A percentile compares a stretch with the other conserved stretches of the same genome.
Conservation (phyloP, 306 rosid species). For the Glycine tomentella region DNA sequence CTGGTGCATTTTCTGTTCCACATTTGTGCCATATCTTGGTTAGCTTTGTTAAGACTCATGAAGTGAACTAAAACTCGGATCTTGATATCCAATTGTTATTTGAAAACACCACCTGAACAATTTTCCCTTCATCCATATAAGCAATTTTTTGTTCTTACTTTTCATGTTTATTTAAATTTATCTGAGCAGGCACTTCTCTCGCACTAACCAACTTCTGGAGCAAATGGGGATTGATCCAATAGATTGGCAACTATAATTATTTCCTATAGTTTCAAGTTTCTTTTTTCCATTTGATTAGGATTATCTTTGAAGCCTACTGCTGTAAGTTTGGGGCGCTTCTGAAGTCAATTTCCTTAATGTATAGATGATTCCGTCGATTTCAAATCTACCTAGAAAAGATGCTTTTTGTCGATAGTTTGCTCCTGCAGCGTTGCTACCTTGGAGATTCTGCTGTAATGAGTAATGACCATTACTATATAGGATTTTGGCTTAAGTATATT, state of each 20-base stretch:
- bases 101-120: neutral
- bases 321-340: slow-evolving; percentile 30
- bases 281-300: neutral
- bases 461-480: neutral
- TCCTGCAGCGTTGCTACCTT: neutral
- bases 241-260: slow-evolving; percentile 82
- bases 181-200: slow-evolving; percentile 88
- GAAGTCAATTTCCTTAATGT: slow-evolving; percentile 20
- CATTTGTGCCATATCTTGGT: slow-evolving; percentile 16
- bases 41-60: neutral
- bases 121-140: slow-evolving; percentile 13
- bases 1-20: slow-evolving; percentile 29
- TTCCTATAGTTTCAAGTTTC: neutral
- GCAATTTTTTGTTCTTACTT: slow-evolving; percentile 1
- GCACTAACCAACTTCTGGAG: slow-evolving; percentile 80
- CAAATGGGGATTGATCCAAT: slow-evolving; percentile 66
- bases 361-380: slow-evolving; percentile 21
- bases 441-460: slow-evolving; percentile 23
- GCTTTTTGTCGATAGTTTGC: slow-evolving; percentile 26
- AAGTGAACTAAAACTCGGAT: neutral
- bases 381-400: slow-evolving; percentile 37
- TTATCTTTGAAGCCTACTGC: neutral
- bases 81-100: neutral
- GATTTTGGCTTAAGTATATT: slow-evolving; percentile 32
- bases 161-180: slow-evolving; percentile 26